These are phyloP conservation scores for Russula dissimulans DNA, from an alignment of 768 basidiomycete species.

Conservation along the genomic window DNA sequence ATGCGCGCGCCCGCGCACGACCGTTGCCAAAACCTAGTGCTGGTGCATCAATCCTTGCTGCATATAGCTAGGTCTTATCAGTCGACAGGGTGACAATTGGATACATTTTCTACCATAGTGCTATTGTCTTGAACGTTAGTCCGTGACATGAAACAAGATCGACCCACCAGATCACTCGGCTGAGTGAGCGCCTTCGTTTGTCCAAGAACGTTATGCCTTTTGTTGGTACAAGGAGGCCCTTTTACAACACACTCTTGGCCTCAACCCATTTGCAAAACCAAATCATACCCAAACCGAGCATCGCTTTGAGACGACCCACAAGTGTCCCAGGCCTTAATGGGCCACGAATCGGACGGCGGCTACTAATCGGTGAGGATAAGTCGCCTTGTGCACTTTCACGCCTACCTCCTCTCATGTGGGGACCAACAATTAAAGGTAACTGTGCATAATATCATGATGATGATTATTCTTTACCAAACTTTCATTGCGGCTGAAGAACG, in stretches of 20 bases:
- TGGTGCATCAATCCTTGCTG: not conserved
- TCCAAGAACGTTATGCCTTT: not conserved
- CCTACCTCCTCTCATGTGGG: too few relatives aligned
- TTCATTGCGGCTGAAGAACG: too few relatives aligned
- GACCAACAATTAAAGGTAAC: too few relatives aligned
- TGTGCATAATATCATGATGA: too few relatives aligned
- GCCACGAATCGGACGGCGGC: too few relatives aligned
- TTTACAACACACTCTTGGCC: not conserved
- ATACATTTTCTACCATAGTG: not conserved
- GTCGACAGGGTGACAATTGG: not conserved
- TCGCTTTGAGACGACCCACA: too few relatives aligned
- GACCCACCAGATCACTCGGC: not conserved
- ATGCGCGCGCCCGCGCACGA: too few relatives aligned
- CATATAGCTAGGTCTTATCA: not conserved
- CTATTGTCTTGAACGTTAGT: not conserved
- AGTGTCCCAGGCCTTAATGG: too few relatives aligned
- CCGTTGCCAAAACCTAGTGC: not conserved
- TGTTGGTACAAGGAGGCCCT: not conserved
- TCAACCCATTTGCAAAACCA: not conserved
- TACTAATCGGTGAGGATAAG: too few relatives aligned
- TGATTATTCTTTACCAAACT: too few relatives aligned
- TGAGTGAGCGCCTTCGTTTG: not conserved
- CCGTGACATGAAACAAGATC: not conserved
- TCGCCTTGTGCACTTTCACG: too few relatives aligned
- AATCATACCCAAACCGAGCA: too few relatives aligned